phyloP scores from a whole-genome alignment of 1,284 basidiomycete species.

The Marasmius fiardii region DNA sequence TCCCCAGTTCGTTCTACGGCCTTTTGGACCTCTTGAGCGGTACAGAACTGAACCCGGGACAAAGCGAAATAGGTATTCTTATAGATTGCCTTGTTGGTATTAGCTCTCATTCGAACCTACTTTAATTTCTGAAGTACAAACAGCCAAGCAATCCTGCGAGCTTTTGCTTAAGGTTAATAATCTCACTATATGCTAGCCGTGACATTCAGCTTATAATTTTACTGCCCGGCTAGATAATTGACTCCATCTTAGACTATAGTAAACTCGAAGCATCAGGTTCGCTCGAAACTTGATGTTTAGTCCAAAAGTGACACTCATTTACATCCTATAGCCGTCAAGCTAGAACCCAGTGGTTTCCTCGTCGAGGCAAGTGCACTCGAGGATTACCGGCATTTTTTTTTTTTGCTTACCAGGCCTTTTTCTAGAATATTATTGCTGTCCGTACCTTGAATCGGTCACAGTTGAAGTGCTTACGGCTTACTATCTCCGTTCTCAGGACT shows the following conservation, averaged over 20 bases:
- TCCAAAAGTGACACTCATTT: slow-evolving; percentile 7
- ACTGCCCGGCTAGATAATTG: slow-evolving; percentile 55
- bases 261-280: slow-evolving; percentile 69
- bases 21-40: slow-evolving; percentile 64
- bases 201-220: background rate
- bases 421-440: slow-evolving; percentile 60
- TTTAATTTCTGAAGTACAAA: slow-evolving; percentile 47
- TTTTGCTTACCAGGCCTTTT: background rate
- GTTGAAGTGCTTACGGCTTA: background rate
- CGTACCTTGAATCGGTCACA: slow-evolving; percentile 16
- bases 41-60: slow-evolving; percentile 61
- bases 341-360: slow-evolving; percentile 62
- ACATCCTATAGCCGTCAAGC: slow-evolving; percentile 50
- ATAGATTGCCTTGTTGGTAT: background rate
- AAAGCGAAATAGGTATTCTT: slow-evolving; percentile 59
- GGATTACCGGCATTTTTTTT: background rate
- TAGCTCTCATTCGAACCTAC: background rate
- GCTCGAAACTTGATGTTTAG: slow-evolving; percentile 2
- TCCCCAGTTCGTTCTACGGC: slow-evolving; percentile 63
- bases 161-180: slow-evolving; percentile 54
- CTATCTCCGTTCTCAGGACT: slow-evolving; percentile 41
- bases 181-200: background rate
- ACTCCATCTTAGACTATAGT: slow-evolving; percentile 72
- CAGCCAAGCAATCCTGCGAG: slow-evolving; percentile 72
- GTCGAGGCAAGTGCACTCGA: slow-evolving; percentile 43